Percentiles rank a stretch among this genome's conserved stretches.
Evolutionary conservation across 805 yeast genomes (phyloP).

Genomic region (Metschnikowia anglica): DNA sequence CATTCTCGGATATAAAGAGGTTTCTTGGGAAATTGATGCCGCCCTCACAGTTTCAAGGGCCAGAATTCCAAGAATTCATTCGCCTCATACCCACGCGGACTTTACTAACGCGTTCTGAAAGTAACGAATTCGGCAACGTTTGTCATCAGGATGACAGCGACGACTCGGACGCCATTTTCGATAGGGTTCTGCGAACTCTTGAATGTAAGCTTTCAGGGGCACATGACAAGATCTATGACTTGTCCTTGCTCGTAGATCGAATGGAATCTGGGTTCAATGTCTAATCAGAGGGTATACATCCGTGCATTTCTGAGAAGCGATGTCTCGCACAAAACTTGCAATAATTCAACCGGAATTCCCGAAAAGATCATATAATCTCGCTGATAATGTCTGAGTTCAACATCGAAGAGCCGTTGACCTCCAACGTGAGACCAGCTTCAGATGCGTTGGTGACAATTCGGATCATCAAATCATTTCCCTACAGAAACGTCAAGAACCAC

Average conservation of each 20-base stretch:
- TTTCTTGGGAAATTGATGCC: slow-evolving; percentile 9
- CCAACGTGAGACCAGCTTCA: slow-evolving; percentile 69
- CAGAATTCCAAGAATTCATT: slow-evolving; percentile 12
- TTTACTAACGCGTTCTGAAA: slow-evolving; percentile 17
- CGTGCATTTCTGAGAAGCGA: slow-evolving; percentile 12
- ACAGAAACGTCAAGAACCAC: slow-evolving; percentile 79
- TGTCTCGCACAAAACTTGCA: slow-evolving; percentile 18
- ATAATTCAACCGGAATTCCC: background rate
- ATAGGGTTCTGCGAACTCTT: slow-evolving; percentile 23
- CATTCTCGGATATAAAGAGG: slow-evolving; percentile 16
- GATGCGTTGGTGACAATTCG: slow-evolving; percentile 82
- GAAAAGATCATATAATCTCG: slow-evolving; percentile 20
- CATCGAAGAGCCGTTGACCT: slow-evolving; percentile 58
- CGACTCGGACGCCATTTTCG: slow-evolving; percentile 25
- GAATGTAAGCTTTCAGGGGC: slow-evolving; percentile 27
- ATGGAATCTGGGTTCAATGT: slow-evolving; percentile 28
- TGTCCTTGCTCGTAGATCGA: slow-evolving; percentile 24
- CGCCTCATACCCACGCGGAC: slow-evolving; percentile 18
- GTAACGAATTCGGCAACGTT: slow-evolving; percentile 17
- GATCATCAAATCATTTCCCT: slow-evolving; percentile 86
- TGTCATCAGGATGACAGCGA: slow-evolving; percentile 23
- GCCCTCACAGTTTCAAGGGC: slow-evolving; percentile 4
- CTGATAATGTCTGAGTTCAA: slow-evolving; percentile 38
- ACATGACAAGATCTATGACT: slow-evolving; percentile 27
- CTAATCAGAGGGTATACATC: slow-evolving; percentile 13